Percentiles rank a stretch among this genome's conserved stretches.
phyloP scores from a whole-genome alignment of 2,329 filamentous ascomycete genomes.

The Ophiosphaerella narmari region DNA sequence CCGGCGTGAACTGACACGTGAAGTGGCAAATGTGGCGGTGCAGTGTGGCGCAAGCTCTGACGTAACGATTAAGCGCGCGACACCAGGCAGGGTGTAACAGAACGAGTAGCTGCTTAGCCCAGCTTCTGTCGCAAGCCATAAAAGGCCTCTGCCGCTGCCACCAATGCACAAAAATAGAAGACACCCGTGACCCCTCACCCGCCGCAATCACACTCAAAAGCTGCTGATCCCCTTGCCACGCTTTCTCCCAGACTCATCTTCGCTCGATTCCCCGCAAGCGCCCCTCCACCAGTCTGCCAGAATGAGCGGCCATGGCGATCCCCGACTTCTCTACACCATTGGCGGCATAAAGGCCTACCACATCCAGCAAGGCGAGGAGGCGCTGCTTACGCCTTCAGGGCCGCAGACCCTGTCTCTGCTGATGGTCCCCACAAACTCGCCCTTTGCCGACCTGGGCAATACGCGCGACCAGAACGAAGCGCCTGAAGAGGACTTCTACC shows the following conservation, averaged over 20 bases:
- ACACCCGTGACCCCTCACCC: slow-evolving; percentile 12
- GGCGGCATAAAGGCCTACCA: slow-evolving; percentile 90
- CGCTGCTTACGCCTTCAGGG: slow-evolving; percentile 79
- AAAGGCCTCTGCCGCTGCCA: slow-evolving; percentile 11
- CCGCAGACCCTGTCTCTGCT: slow-evolving; percentile 89
- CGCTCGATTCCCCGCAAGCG: slow-evolving; percentile 13
- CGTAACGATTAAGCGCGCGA: slow-evolving; percentile 20
- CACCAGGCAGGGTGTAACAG: slow-evolving; percentile 14
- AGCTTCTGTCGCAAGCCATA: slow-evolving; percentile 13
- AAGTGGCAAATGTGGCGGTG: background rate
- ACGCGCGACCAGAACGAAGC: slow-evolving; percentile 61
- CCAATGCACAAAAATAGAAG: slow-evolving; percentile 14
- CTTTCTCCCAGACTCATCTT: background rate
- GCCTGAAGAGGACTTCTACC: slow-evolving; percentile 82
- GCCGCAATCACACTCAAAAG: background rate
- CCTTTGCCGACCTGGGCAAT: slow-evolving; percentile 62
- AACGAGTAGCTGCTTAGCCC: slow-evolving; percentile 6
- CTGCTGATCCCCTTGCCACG: background rate
- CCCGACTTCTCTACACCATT: slow-evolving; percentile 64
- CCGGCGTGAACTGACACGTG: no score
- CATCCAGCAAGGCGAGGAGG: slow-evolving; percentile 83
- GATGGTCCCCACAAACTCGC: slow-evolving; percentile 91
- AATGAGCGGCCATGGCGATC: slow-evolving; percentile 59
- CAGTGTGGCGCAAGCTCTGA: slow-evolving; percentile 10
- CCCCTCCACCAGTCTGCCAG: slow-evolving; percentile 13